Percentiles rank a stretch among this genome's conserved stretches.
These are phyloP conservation scores for Fusarium anguioides DNA, from an alignment of 2,329 filamentous ascomycete species.

Conservation along the genomic window DNA sequence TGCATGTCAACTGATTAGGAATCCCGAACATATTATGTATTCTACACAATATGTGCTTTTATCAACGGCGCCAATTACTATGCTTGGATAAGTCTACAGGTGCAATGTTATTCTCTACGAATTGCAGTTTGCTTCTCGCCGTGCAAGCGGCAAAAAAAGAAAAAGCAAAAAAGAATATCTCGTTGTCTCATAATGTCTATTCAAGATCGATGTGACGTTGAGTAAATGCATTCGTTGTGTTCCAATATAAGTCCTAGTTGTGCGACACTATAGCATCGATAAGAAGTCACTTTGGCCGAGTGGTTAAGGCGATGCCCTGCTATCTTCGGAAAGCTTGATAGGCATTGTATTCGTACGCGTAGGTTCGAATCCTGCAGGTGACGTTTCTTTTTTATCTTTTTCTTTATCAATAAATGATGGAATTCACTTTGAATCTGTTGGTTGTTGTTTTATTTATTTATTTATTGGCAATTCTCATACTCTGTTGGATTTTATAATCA, in stretches of 20 bases:
- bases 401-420: accelerated
- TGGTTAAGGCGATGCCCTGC: slow-evolving; percentile 36
- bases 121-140: neutral
- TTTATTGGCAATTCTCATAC: no score
- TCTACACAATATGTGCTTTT: neutral
- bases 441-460: no score
- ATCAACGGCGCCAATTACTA: neutral
- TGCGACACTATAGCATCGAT: no score
- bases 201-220: no score
- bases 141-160: neutral
- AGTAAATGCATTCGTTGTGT: no score
- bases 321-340: slow-evolving; percentile 28
- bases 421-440: no score
- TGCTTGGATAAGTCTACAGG: neutral
- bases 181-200: no score
- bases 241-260: no score
- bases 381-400: slow-evolving; percentile 3
- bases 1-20: slow-evolving; percentile 12
- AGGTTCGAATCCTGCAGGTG: slow-evolving; percentile 35
- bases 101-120: neutral
- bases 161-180: neutral
- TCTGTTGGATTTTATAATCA: neutral
- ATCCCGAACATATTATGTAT: neutral
- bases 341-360: slow-evolving; percentile 35
- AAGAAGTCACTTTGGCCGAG: slow-evolving; percentile 20